Evolutionary conservation across 805 yeast species (phyloP).

Genomic region (Pichia exigua): DNA sequence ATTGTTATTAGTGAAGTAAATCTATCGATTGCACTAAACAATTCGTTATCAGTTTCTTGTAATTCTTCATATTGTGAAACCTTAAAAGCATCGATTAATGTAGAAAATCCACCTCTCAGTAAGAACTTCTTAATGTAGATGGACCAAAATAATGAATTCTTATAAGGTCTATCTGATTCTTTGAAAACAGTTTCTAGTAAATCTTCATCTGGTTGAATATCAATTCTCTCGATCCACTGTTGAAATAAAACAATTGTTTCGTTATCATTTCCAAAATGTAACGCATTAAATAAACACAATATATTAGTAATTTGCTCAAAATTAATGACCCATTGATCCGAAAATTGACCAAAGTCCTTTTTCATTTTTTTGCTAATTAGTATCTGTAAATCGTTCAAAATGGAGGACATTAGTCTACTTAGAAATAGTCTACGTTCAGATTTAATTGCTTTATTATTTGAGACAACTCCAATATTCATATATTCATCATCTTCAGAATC

Average conservation of each 20-base stretch:
- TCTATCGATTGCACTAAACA: slow-evolving; percentile 34
- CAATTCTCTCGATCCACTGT: slow-evolving; percentile 64
- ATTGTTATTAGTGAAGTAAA: slow-evolving; percentile 32
- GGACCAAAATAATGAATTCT: slow-evolving; percentile 56
- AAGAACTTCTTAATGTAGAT: slow-evolving; percentile 46
- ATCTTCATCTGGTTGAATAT: slow-evolving; percentile 54
- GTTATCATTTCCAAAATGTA: slow-evolving; percentile 37
- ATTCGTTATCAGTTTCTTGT: slow-evolving; percentile 20
- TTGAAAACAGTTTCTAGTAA: slow-evolving; percentile 38
- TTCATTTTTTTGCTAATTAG: slow-evolving; percentile 25
- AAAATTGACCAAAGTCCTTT: slow-evolving; percentile 13
- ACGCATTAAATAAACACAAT: slow-evolving; percentile 50
- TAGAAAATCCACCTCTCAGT: slow-evolving; percentile 52
- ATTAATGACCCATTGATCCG: slow-evolving; percentile 19
- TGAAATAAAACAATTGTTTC: slow-evolving; percentile 37
- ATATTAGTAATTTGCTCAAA: slow-evolving; percentile 41
- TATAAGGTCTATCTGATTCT: slow-evolving; percentile 35
- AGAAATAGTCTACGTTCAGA: slow-evolving; percentile 32
- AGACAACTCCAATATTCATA: slow-evolving; percentile 25
- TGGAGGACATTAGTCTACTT: slow-evolving; percentile 17
- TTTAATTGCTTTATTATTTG: slow-evolving; percentile 28
- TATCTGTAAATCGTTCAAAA: slow-evolving; percentile 24
- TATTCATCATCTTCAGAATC: slow-evolving; percentile 16
- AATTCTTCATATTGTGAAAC: slow-evolving; percentile 37
- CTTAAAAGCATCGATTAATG: slow-evolving; percentile 43